A percentile compares a stretch with the other conserved stretches of the same genome.
phyloP scores from a whole-genome alignment of 345 rosid genomes.

The Raphanus sativus region DNA sequence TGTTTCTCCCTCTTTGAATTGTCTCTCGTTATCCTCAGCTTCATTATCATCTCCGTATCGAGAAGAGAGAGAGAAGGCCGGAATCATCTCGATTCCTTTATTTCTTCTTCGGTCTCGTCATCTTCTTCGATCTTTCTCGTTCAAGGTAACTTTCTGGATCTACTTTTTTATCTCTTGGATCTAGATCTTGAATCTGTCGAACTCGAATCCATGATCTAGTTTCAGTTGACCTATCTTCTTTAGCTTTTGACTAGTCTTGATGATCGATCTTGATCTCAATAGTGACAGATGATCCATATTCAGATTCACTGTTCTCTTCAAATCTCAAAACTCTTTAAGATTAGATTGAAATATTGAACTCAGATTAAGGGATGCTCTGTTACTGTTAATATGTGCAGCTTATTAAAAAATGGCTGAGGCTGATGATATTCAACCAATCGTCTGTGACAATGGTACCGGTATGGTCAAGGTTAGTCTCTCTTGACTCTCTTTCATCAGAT shows the following conservation, averaged over 20 bases:
- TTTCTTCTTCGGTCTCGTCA: conserved; percentile 30
- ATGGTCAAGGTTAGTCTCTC: conserved; percentile 40
- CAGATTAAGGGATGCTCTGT: background rate
- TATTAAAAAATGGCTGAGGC: conserved; percentile 42
- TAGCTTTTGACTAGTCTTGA: conserved; percentile 10
- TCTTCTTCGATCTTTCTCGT: conserved; percentile 30
- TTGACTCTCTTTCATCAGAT: background rate
- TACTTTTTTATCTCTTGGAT: conserved; percentile 31
- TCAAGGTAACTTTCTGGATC: conserved; percentile 36
- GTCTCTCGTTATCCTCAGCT: conserved; percentile 35
- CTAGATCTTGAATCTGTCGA: conserved; percentile 21
- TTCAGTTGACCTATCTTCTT: conserved; percentile 15
- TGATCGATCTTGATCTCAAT: conserved; percentile 9
- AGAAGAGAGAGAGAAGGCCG: background rate
- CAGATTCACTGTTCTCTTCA: conserved; percentile 7
- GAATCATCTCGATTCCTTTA: conserved; percentile 2
- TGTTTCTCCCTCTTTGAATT: conserved; percentile 28
- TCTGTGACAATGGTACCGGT: conserved; percentile 49
- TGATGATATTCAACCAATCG: conserved; percentile 46
- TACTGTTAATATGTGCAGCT: conserved; percentile 11
- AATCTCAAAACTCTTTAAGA: background rate
- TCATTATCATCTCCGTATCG: background rate
- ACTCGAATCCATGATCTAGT: background rate
- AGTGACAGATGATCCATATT: conserved; percentile 21
- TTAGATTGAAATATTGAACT: background rate